Percentiles rank a stretch among this genome's conserved stretches.
These are phyloP conservation scores for Candida easanensis DNA, from an alignment of 805 yeast genomes.

Conservation along the genomic window DNA sequence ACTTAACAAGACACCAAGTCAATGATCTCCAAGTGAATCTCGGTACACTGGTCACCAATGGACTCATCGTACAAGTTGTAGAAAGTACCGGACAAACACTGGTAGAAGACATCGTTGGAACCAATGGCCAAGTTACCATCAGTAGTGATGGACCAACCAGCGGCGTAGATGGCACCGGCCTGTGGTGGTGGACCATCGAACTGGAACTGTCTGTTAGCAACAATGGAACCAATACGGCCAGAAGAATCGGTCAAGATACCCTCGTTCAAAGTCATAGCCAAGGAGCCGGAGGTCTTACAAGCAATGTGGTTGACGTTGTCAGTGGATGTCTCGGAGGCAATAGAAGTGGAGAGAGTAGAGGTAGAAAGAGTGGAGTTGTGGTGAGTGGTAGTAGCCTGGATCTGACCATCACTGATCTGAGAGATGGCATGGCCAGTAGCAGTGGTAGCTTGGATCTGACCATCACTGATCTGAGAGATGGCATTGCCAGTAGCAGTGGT, in stretches of 20 bases:
- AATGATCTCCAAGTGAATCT: conserved; percentile 58
- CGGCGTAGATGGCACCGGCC: conserved; percentile 70
- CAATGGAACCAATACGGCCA: conserved; percentile 77
- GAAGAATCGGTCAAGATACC: conserved; percentile 53
- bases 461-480: conserved; percentile 43
- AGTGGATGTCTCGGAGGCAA: conserved; percentile 2
- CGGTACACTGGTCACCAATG: conserved; percentile 59
- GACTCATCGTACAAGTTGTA: conserved; percentile 72
- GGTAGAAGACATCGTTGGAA: conserved; percentile 58
- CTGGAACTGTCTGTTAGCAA: conserved; percentile 82
- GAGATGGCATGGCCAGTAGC: conserved; percentile 16
- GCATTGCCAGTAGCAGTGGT: conserved; percentile 37
- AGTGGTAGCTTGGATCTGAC: conserved; percentile 38
- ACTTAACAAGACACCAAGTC: conserved; percentile 39
- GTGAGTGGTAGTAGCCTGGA: conserved; percentile 40
- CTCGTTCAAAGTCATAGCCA: conserved; percentile 51
- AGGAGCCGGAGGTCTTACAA: conserved; percentile 46
- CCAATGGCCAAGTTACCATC: conserved; percentile 68
- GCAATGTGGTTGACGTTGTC: conserved; percentile 27
- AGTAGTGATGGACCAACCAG: conserved; percentile 57
- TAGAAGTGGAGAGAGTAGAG: conserved; percentile 7
- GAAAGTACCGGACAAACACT: conserved; percentile 73
- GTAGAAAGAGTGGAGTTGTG: conserved; percentile 6
- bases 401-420: conserved; percentile 50
- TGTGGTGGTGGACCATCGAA: conserved; percentile 87